Evolutionary conservation across 2,329 filamentous ascomycete genomes (phyloP), one percentile per base, ranked within the genome.

Genomic region (Pyrenochaeta sp.): DNA sequence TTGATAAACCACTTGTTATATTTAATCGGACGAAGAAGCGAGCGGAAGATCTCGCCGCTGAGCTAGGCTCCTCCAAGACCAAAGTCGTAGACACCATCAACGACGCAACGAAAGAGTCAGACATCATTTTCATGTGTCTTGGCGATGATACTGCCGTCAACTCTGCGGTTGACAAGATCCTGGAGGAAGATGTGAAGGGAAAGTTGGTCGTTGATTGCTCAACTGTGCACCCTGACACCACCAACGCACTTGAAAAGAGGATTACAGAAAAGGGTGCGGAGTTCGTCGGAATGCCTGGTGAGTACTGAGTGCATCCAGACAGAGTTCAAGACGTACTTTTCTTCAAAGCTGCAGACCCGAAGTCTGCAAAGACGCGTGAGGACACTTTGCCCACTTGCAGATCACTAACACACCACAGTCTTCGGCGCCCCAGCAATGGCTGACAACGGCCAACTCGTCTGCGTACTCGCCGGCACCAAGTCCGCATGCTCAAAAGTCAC

Each of bases 141-240:
- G 87, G 90, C 64, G 90, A 95, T 72, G 93, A 97, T 74, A 81
- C 85, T 2, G 90, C 91, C 5, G 87, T 96, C 43, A 84, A 87
- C 56, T 79, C 84, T 4, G 86, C 87, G 22, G 84, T 92, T 58
- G 77, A 83, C 42, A 74, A 82, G 2, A 85, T 90, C 30, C 79
- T 92, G 3, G 69, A 84, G 47, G 72, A 79, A 19, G 80, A 87
- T 56, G 79, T 91, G 19, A 82, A 82, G 28, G 88, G 87, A 60
- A 97, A 96, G 80, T 81, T 95, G 15, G 89, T 97, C 65, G 85
- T 96, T 32, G 93, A 97, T 73, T 93, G 90, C 83, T 95, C 91
- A 3, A 97, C 93, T 27, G 86, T 97, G 36, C 91, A 95, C 76
- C 93, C 93, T 0, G 90, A 93, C 54, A 92, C 91, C 3, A 91